phyloP scores from a whole-genome alignment of 345 rosid species.

The Lepidium africanum region DNA sequence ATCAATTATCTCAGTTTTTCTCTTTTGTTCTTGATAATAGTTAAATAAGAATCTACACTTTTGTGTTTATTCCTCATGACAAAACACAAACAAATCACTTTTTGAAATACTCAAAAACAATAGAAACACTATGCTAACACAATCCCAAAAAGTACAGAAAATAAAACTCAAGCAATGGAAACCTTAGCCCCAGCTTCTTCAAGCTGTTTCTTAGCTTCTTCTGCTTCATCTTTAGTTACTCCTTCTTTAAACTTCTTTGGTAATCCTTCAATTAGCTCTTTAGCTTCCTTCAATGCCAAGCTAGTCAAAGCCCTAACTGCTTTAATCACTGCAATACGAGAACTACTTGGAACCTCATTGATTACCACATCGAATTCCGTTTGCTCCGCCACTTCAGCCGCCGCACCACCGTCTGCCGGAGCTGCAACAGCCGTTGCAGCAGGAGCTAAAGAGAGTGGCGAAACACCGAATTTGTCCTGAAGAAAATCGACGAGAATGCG shows the following conservation, averaged over 20 bases:
- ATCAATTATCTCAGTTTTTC: too few relatives aligned
- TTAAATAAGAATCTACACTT: too few relatives aligned
- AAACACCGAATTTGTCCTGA: conserved; percentile 77
- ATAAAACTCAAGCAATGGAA: conserved; percentile 36
- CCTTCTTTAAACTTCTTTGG: conserved; percentile 89
- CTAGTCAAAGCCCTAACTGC: conserved; percentile 66
- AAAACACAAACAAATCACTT: too few relatives aligned
- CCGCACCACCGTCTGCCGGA: conserved; percentile 30
- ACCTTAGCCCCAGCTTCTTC: conserved; percentile 85
- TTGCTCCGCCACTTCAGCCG: conserved; percentile 53
- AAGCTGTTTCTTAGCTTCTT: conserved; percentile 76
- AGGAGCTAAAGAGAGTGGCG: conserved; percentile 69
- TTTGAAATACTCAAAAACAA: too few relatives aligned
- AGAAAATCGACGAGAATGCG: conserved; percentile 70
- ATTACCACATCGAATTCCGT: conserved; percentile 80
- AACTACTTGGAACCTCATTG: conserved; percentile 64
- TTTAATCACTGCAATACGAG: conserved; percentile 76
- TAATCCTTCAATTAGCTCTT: conserved; percentile 74
- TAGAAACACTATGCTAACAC: neutral
- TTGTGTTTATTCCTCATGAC: too few relatives aligned
- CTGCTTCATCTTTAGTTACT: conserved; percentile 71
- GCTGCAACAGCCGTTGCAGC: conserved; percentile 41
- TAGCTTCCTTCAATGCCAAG: conserved; percentile 86
- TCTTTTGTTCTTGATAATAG: too few relatives aligned
- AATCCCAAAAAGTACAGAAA: neutral